Evolutionary conservation across 2,329 filamentous ascomycete species (phyloP), one percentile per base, ranked within the genome.

Genomic region (Apiospora phragmitis): DNA sequence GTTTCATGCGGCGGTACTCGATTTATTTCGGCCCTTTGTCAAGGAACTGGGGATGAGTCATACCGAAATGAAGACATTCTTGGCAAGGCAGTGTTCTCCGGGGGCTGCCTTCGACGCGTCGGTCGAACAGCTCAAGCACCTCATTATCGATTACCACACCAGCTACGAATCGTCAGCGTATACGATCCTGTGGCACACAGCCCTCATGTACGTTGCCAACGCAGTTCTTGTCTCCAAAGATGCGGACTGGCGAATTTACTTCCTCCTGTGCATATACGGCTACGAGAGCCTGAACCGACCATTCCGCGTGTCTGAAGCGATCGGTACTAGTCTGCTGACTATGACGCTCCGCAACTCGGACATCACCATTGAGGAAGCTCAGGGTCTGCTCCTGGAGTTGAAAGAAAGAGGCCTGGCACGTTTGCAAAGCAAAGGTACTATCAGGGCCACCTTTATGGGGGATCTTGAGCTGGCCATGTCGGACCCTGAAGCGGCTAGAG

Each of bases 151-250:
- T 18, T 83, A 82, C 70, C 79, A 81, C 21, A 74, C 75, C 24
- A 75, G 76, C 3, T 78, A 82, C 59, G 68, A 73, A 9, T 78
- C 77, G 9, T 81, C 82, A 2, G 74, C 76, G 0, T 82, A 80
- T 68, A 80, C 80, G 1, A 78, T 84, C 9, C 74, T 84, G 2
- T 85, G 82, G 81, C 81, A 84, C 67, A 83, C 77, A 3, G 81
- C 80, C 1, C 73, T 84, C 26, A 78, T 81, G 2, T 83, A 83
- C 45, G 75, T 84, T 0, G 75, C 79, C 6, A 84, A 84, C 43
- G 81, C 80, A 16, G 72, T 83, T 0, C 74, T 76, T 21, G 73
- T 77, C 14, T 76, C 73, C 1, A 70, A 75, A 3, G 76, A 82
- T 14, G 72, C 77, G 0, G 71, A 80, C 45, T 68, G 12, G 77